Evolutionary conservation across 345 rosid species (phyloP).

Genomic region (Brassica napus): DNA sequence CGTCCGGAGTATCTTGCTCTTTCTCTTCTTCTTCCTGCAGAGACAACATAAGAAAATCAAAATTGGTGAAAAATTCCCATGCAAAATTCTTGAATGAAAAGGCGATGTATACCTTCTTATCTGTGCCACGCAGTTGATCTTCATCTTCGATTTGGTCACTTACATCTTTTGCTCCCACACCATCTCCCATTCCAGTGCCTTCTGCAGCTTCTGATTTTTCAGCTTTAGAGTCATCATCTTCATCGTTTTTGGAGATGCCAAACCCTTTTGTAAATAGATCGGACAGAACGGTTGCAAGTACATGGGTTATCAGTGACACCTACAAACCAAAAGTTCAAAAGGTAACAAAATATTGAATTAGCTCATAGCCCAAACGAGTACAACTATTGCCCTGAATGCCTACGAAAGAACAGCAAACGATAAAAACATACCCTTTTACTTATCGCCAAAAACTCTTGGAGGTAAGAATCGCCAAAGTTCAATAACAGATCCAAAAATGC

Average conservation of each 20-base stretch:
- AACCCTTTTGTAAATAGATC: conserved; percentile 77
- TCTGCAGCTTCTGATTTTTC: conserved; percentile 56
- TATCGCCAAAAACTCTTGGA: conserved; percentile 64
- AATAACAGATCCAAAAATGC: conserved; percentile 54
- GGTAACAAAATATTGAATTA: conserved; percentile 12
- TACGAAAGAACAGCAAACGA: conserved; percentile 9
- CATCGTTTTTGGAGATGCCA: conserved; percentile 60
- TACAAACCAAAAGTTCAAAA: conserved; percentile 41
- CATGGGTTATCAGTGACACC: conserved; percentile 73
- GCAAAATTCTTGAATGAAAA: conserved; percentile 2
- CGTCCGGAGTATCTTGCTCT: conserved; percentile 62
- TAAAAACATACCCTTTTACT: conserved; percentile 59
- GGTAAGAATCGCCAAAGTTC: conserved; percentile 59
- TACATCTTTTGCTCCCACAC: conserved; percentile 76
- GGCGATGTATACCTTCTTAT: conserved; percentile 57
- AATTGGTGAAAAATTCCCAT: conserved; percentile 12
- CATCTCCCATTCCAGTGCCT: conserved; percentile 97
- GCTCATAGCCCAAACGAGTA: conserved; percentile 9
- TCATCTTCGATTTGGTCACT: conserved; percentile 88
- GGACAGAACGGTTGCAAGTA: conserved; percentile 67
- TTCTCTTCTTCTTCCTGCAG: conserved; percentile 55
- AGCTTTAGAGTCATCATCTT: conserved; percentile 54
- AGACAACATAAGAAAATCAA: conserved; percentile 4
- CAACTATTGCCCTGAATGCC: background rate
- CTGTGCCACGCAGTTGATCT: conserved; percentile 75